Evolutionary conservation across 257 asterid genomes (phyloP).

Genomic region (Solanum boliviense): DNA sequence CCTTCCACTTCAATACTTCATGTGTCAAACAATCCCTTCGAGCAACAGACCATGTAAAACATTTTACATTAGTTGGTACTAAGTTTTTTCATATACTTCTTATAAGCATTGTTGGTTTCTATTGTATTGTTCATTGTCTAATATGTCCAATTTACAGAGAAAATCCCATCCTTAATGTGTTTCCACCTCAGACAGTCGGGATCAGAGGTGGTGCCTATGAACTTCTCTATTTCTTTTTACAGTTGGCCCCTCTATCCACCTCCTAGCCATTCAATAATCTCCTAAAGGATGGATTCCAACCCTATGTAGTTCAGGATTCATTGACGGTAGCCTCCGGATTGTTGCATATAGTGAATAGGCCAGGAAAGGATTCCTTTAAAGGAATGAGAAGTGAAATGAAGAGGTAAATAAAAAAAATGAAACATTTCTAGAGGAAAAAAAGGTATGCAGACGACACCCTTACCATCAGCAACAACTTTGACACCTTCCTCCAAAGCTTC

Average conservation of each 20-base stretch:
- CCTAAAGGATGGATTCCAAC: background rate
- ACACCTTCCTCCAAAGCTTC: slow-evolving; percentile 48
- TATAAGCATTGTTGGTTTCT: background rate
- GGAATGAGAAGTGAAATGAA: background rate
- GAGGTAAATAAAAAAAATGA: background rate
- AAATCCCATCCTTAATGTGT: background rate
- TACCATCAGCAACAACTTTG: slow-evolving; percentile 55
- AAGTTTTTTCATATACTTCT: background rate
- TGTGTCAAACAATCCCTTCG: background rate
- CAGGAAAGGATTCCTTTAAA: background rate
- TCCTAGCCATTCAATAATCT: background rate
- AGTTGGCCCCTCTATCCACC: background rate
- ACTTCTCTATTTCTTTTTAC: background rate
- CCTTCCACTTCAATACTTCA: background rate
- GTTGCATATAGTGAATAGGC: background rate
- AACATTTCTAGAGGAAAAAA: background rate
- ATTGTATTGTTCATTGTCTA: background rate
- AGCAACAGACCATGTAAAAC: background rate
- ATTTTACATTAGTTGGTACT: background rate
- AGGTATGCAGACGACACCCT: background rate
- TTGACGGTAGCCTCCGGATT: background rate
- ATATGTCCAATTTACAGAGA: background rate
- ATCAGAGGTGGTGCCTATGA: background rate
- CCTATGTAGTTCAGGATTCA: background rate
- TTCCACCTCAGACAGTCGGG: background rate